phyloP scores from a whole-genome alignment of 129 eudicot genomes.

The Helichrysum umbraculigerum region DNA sequence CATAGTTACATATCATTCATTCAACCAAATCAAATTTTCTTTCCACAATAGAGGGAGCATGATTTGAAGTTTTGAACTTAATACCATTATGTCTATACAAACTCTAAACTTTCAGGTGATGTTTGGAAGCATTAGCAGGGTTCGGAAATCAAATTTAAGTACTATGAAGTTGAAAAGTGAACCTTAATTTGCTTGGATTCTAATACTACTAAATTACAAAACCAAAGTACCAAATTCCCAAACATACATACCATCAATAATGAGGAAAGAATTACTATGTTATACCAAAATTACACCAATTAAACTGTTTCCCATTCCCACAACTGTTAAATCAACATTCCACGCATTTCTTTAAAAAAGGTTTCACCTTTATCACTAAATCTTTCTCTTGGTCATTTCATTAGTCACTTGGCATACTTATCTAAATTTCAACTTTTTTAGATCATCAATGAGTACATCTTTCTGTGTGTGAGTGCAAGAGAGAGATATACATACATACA shows the following conservation, averaged over 20 bases:
- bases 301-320: conserved; percentile 1
- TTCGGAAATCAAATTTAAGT: neutral
- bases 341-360: neutral
- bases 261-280: neutral
- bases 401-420: conserved; percentile 20
- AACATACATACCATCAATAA: neutral
- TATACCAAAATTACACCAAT: neutral
- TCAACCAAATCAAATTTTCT: conserved; percentile 5
- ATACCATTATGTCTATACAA: conserved; percentile 6
- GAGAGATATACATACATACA: too few relatives aligned
- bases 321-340: neutral
- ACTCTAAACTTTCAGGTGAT: neutral
- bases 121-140: neutral
- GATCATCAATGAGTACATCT: neutral
- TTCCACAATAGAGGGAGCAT: neutral
- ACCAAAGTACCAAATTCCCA: conserved; percentile 1
- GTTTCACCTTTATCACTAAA: conserved; percentile 1
- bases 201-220: neutral
- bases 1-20: neutral
- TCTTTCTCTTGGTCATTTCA: conserved; percentile 26
- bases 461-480: neutral
- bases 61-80: neutral
- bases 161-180: neutral
- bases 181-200: neutral
- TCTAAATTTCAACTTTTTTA: neutral